Conservation (phyloP, 1,284 basidiomycete genomes). For the Cryptococcus amylolentus region DNA sequence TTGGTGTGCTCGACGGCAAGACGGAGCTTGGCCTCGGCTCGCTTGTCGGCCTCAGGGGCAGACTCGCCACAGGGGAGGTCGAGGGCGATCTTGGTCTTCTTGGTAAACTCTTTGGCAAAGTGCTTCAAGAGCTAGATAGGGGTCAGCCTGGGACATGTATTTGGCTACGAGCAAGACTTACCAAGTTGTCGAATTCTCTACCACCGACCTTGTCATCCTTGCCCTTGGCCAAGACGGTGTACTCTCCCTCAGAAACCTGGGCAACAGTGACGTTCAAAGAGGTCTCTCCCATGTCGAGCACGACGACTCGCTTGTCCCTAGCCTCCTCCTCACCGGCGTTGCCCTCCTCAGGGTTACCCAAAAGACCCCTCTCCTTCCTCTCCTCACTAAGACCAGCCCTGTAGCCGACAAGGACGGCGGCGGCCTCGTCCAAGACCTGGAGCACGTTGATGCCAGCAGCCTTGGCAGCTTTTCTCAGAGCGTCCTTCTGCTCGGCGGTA, state of each 20-base stretch:
- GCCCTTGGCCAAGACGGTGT: constrained; percentile 54
- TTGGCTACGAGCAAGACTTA: constrained; percentile 28
- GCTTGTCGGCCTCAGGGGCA: constrained; percentile 62
- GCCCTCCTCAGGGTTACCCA: constrained; percentile 49
- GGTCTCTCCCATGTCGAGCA: constrained; percentile 60
- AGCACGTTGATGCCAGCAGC: constrained; percentile 79
- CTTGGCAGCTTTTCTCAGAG: constrained; percentile 69
- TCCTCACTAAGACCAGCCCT: constrained; percentile 47
- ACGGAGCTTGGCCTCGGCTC: constrained; percentile 88
- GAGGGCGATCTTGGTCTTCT: constrained; percentile 84
- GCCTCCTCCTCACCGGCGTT: constrained; percentile 50
- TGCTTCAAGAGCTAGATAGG: constrained; percentile 69
- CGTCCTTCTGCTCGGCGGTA: constrained; percentile 64
- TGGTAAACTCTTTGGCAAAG: constrained; percentile 95
- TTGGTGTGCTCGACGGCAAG: constrained; percentile 95
- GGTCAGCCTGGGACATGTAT: constrained; percentile 6
- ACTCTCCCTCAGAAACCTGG: constrained; percentile 56
- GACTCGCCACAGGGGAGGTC: constrained; percentile 58
- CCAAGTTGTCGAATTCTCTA: constrained; percentile 52
- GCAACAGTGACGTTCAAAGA: constrained; percentile 55
- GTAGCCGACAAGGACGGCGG: constrained; percentile 60
- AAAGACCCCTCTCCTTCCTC: constrained; percentile 44
- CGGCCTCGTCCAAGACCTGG: constrained; percentile 78
- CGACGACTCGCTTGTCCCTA: constrained; percentile 56
- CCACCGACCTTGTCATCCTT: constrained; percentile 56